phyloP scores from a whole-genome alignment of 371 early-diverging fungal species.

The Mortierella sp. region DNA sequence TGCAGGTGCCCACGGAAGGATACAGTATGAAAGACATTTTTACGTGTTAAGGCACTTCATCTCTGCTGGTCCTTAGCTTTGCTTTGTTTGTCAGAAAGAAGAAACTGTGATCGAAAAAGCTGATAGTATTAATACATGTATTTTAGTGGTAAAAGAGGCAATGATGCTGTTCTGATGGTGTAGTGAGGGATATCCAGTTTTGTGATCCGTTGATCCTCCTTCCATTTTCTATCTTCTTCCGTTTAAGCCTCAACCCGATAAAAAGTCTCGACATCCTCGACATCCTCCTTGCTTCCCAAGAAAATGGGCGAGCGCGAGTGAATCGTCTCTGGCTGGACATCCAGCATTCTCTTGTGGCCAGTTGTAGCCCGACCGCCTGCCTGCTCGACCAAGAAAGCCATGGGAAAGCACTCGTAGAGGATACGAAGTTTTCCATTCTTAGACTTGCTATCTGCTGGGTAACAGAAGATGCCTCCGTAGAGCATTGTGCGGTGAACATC shows the following conservation, averaged over 20 bases:
- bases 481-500: slow-evolving; percentile 98
- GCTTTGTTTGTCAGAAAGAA: too few relatives aligned
- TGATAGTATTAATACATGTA: too few relatives aligned
- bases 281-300: slow-evolving; percentile 93
- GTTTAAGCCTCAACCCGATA: slow-evolving; percentile 54
- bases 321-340: slow-evolving; percentile 87
- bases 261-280: slow-evolving; percentile 78
- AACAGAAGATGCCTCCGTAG: slow-evolving; percentile 92
- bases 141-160: too few relatives aligned
- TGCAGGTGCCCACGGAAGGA: too few relatives aligned
- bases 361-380: slow-evolving; percentile 95
- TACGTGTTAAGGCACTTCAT: too few relatives aligned
- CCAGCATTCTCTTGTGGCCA: slow-evolving; percentile 85
- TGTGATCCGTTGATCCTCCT: too few relatives aligned
- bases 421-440: slow-evolving; percentile 94
- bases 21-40: too few relatives aligned
- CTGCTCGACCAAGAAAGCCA: slow-evolving; percentile 95
- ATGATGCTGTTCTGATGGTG: too few relatives aligned
- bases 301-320: slow-evolving; percentile 95
- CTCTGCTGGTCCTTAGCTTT: too few relatives aligned
- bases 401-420: slow-evolving; percentile 98
- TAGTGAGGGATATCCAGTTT: too few relatives aligned
- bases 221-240: not conserved
- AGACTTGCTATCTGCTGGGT: slow-evolving; percentile 89
- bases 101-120: too few relatives aligned